Evolutionary conservation across 1,284 basidiomycete genomes (phyloP), one percentile per base, ranked within the genome.

Genomic region (Cutaneotrichosporon cutaneum): DNA sequence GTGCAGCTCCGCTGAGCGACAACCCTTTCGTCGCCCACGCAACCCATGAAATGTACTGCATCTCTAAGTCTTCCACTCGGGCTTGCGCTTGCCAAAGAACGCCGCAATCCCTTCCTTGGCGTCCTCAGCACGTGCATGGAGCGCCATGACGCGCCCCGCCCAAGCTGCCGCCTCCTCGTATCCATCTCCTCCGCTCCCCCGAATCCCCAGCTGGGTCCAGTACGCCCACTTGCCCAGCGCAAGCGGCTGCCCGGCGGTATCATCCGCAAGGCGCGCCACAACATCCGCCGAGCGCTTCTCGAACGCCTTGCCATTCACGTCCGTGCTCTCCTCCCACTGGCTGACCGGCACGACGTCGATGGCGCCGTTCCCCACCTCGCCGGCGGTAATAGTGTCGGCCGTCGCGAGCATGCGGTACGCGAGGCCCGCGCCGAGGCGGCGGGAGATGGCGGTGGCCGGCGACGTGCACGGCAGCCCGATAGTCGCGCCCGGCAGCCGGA

Each of bases 151-250:
- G 11, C 64, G 53, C 1, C 64, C 64, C 0, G 64, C 55, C 61
- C 61, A 66, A 6, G 30, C 16, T 9, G 61, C 64, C 4, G 64
- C 64, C 57, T 66, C 61, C 42, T 53, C 64, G 54, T 66, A 66
- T 35, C 64, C 64, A 45, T 66, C 64, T 6, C 64, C 64, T 0
- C 56, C 56, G 10, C 53, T 13, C 14, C 54, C 57, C 10, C 18
- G 51, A 36, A 66, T 61, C 4, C 64, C 64, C 10, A 60, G 24
- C 35, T 66, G 64, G 2, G 64, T 66, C 61, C 64, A 66, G 56
- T 59, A 66, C 54, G 64, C 64, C 64, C 64, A 66, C 51, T 66
- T 66, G 27, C 64, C 64, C 14, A 66, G 44, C 3, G 64, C 64
- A 0, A 56, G 53, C 7, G 64, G 64, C 61, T 66, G 64, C 11